A percentile compares a stretch with the other conserved stretches of the same genome.
Conservation (phyloP, 2,329 filamentous ascomycete genomes). For the Aspergillus oerlinghausenensis region DNA sequence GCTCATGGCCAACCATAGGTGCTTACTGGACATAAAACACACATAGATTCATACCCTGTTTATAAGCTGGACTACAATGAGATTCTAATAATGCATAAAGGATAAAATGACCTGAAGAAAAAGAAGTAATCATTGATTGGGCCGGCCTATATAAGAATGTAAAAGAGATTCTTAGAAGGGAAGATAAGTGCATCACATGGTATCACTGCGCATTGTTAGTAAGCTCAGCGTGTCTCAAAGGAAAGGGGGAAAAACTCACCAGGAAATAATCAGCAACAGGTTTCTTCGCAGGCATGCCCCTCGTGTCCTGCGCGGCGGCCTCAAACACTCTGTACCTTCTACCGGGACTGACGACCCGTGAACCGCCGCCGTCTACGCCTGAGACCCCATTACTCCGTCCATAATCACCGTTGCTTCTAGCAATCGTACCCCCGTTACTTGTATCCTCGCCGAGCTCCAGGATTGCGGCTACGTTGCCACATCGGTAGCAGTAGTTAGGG, state of each 20-base stretch:
- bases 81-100: background rate
- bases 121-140: slow-evolving; percentile 1
- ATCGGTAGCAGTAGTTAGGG: slow-evolving; percentile 94
- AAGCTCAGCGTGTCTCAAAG: background rate
- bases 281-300: slow-evolving; percentile 98
- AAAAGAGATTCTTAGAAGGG: background rate
- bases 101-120: background rate
- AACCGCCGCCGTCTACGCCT: slow-evolving; percentile 43
- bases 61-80: background rate
- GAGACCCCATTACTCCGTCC: slow-evolving; percentile 44
- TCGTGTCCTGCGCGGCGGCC: slow-evolving; percentile 88
- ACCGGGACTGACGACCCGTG: slow-evolving; percentile 65
- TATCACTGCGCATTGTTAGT: slow-evolving; percentile 2
- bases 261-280: slow-evolving; percentile 97
- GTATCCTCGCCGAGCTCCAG: slow-evolving; percentile 87
- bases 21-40: background rate
- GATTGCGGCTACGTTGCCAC: slow-evolving; percentile 92
- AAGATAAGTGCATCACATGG: slow-evolving; percentile 3
- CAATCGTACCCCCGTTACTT: slow-evolving; percentile 65
- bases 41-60: background rate
- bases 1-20: background rate
- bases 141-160: slow-evolving; percentile 10
- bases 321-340: slow-evolving; percentile 93
- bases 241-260: slow-evolving; percentile 26
- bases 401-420: slow-evolving; percentile 54